phyloP scores from a whole-genome alignment of 441 rosid genomes.

The Euphorbia schlechtendalii region DNA sequence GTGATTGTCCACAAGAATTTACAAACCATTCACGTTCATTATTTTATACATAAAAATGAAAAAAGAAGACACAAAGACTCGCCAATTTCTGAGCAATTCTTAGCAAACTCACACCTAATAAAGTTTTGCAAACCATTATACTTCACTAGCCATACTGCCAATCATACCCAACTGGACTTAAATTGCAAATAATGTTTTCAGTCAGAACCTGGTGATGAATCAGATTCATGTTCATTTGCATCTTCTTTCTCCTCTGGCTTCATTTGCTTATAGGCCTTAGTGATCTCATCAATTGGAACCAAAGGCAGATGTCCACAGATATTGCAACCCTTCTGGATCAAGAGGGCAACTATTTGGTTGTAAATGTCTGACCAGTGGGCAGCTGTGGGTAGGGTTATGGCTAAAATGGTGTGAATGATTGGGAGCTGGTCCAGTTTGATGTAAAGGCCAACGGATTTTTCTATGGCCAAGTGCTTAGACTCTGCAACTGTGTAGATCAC shows the following conservation, averaged over 20 bases:
- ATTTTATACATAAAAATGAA: too few species aligned
- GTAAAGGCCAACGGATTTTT: slow-evolving; percentile 50
- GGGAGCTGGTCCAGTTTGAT: slow-evolving; percentile 41
- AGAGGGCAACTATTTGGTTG: slow-evolving; percentile 36
- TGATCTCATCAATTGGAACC: slow-evolving; percentile 64
- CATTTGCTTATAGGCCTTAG: slow-evolving; percentile 41
- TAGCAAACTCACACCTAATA: neutral
- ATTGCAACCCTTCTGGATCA: slow-evolving; percentile 52
- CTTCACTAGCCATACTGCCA: neutral
- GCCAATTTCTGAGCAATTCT: slow-evolving; percentile 6
- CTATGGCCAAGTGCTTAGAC: slow-evolving; percentile 43
- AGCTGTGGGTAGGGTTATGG: slow-evolving; percentile 47
- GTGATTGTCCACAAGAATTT: too few species aligned
- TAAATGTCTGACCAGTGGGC: slow-evolving; percentile 46
- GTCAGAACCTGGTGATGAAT: slow-evolving; percentile 38
- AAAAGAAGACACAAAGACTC: slow-evolving; percentile 3
- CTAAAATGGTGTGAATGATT: slow-evolving; percentile 41
- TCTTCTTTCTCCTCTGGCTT: slow-evolving; percentile 32
- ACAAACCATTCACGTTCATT: too few species aligned
- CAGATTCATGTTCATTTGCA: slow-evolving; percentile 17
- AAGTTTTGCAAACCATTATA: slow-evolving; percentile 5
- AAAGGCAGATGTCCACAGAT: slow-evolving; percentile 47
- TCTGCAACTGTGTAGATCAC: slow-evolving; percentile 39
- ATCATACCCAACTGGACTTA: neutral
- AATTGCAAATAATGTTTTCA: neutral